Evolutionary conservation across 371 early-diverging fungal species (phyloP).

Genomic region (Dichotomocladium elegans): DNA sequence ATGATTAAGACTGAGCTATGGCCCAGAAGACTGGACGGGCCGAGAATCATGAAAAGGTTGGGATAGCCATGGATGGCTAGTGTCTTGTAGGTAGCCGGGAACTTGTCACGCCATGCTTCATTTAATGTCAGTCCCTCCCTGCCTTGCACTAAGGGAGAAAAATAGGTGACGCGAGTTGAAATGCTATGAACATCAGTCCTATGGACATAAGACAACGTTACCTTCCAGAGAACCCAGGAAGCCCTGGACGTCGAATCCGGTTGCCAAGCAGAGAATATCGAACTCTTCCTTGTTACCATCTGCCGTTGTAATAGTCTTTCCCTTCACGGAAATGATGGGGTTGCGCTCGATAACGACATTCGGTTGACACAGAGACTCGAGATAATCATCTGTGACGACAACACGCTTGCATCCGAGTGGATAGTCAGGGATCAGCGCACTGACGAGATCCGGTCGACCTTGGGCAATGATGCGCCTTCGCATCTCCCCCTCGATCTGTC

Average conservation of each 20-base stretch:
- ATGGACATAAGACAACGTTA: conserved; percentile 1
- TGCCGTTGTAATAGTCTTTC: conserved; percentile 16
- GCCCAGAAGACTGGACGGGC: conserved; percentile 20
- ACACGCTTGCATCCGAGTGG: conserved; percentile 28
- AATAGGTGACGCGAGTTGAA: not conserved
- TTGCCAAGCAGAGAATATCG: conserved; percentile 24
- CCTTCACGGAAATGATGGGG: conserved; percentile 11
- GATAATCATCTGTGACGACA: conserved; percentile 15
- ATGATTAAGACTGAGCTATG: conserved; percentile 14
- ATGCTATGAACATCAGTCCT: not conserved
- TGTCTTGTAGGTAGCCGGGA: conserved; percentile 27
- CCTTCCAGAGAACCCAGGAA: conserved; percentile 23
- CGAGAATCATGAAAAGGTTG: conserved; percentile 38
- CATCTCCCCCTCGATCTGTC: not conserved
- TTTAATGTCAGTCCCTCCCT: conserved; percentile 10
- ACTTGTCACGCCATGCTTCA: conserved; percentile 13
- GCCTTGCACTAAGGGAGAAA: conserved; percentile 13
- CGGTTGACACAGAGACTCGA: conserved; percentile 13
- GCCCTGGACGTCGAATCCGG: conserved; percentile 24
- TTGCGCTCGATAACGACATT: conserved; percentile 18
- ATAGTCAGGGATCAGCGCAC: conserved; percentile 13
- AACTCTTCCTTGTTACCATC: conserved; percentile 17
- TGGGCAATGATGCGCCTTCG: conserved; percentile 1
- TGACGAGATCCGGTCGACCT: conserved; percentile 15
- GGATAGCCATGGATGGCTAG: conserved; percentile 31